Evolutionary conservation across 305 asterid genomes (phyloP).

Genomic region (Solanum hybrid): DNA sequence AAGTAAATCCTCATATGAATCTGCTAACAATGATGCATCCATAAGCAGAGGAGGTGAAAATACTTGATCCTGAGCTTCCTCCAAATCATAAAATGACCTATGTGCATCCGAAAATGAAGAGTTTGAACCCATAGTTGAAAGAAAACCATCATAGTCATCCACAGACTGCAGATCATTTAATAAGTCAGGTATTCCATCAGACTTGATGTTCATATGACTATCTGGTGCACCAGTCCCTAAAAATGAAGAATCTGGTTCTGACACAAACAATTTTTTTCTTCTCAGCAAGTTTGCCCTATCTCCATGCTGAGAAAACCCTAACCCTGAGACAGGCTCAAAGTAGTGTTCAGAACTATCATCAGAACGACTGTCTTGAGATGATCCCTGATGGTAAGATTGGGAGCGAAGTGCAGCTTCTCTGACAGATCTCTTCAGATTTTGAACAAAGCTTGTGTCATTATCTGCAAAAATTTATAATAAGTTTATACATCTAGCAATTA

Average conservation of each 20-base stretch:
- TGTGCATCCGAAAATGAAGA: slow-evolving; percentile 67
- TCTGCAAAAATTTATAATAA: slow-evolving; percentile 39
- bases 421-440: slow-evolving; percentile 84
- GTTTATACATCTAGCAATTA: not conserved
- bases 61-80: slow-evolving; percentile 68
- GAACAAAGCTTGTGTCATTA: slow-evolving; percentile 55
- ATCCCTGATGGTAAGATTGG: slow-evolving; percentile 47
- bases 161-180: slow-evolving; percentile 66
- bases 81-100: slow-evolving; percentile 61
- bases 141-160: slow-evolving; percentile 73
- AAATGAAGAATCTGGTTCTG: slow-evolving; percentile 59
- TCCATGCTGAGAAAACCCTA: slow-evolving; percentile 48
- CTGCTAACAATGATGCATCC: slow-evolving; percentile 67
- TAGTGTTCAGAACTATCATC: slow-evolving; percentile 87
- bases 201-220: slow-evolving; percentile 45
- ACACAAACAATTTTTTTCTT: slow-evolving; percentile 43
- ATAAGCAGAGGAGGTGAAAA: slow-evolving; percentile 90
- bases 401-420: slow-evolving; percentile 88
- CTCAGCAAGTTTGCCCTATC: slow-evolving; percentile 41
- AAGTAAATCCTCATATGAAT: slow-evolving; percentile 83
- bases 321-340: slow-evolving; percentile 74
- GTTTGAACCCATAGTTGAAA: slow-evolving; percentile 68
- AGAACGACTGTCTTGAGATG: slow-evolving; percentile 75
- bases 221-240: slow-evolving; percentile 37
- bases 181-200: slow-evolving; percentile 45